A percentile compares a stretch with the other conserved stretches of the same genome.
Evolutionary conservation across 2,329 filamentous ascomycete genomes (phyloP).

Genomic region (Neofusicoccum laricinum): DNA sequence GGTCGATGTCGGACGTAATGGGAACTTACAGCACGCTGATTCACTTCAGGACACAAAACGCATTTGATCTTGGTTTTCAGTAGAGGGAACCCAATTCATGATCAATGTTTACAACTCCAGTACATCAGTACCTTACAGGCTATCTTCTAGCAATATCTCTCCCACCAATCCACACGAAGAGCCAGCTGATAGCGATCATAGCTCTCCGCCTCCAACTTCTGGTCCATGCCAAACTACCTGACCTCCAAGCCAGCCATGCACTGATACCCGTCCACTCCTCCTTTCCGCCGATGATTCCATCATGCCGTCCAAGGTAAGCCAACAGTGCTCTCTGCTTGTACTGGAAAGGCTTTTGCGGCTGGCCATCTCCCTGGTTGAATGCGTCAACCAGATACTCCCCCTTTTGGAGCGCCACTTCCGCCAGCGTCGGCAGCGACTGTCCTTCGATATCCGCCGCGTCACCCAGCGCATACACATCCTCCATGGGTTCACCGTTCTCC

Average conservation of each 20-base stretch:
- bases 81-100: too few relatives aligned
- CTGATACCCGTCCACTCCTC: slow-evolving; percentile 39
- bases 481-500: slow-evolving; percentile 27
- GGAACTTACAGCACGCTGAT: too few relatives aligned
- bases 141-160: slow-evolving; percentile 8
- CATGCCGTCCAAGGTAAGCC: slow-evolving; percentile 43
- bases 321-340: slow-evolving; percentile 40
- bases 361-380: slow-evolving; percentile 37
- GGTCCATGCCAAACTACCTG: slow-evolving; percentile 36
- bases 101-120: background rate
- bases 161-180: slow-evolving; percentile 2
- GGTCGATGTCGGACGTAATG: too few relatives aligned
- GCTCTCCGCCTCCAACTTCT: slow-evolving; percentile 32
- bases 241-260: slow-evolving; percentile 46
- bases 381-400: slow-evolving; percentile 33
- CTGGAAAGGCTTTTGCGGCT: slow-evolving; percentile 45
- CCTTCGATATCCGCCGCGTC: slow-evolving; percentile 41
- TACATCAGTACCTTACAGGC: background rate
- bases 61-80: too few relatives aligned
- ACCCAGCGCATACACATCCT: slow-evolving; percentile 30
- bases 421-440: slow-evolving; percentile 33
- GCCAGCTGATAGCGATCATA: slow-evolving; percentile 25
- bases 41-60: too few relatives aligned
- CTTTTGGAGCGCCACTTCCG: slow-evolving; percentile 40
- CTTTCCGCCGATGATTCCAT: slow-evolving; percentile 37